Evolutionary conservation across 441 rosid species (phyloP), one percentile per base, ranked within the genome.

Genomic region (Hura crepitans): DNA sequence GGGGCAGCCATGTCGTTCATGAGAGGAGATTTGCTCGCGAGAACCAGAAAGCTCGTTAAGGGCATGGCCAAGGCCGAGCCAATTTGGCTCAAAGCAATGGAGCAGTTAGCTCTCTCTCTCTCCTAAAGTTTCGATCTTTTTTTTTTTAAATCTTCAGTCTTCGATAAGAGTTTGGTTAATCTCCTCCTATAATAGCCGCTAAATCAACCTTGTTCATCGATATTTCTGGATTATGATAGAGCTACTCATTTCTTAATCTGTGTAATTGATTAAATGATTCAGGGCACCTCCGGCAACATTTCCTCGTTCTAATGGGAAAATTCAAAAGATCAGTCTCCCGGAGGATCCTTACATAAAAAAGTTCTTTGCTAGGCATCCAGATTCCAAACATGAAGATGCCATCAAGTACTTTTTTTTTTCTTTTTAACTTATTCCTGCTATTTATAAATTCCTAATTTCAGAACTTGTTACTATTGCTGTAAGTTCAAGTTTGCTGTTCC

Each of bases 61-160:
- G 99, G 99, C 42, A 62, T 94, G 63, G 96, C 92, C 65, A 88
- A 75, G 61, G 78, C 87, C 0, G 92, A 90, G 76, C 96, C 96
- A 65, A 71, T 75, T 65, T 90, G 98, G 97, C 92, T 92, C 73
- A 94, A 90, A 83, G 87, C 97, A 75, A 90, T 94, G 97, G 89
- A 90, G 81, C 85, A 85, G 97, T 92, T 42, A 75, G 80, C 78
- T 79, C 50, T 71, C 72, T 70, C 31, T 70, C 64, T 69, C 62
- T 35, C 61, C 35, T 30, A 42, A 42, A 42, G 46, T 42, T 42
- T 42, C 46, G 1, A 9, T 39, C 66, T 27, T 4, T 20, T 62
- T 45, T 64, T 10, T 27, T 11, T n/a, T n/a, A n/a, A n/a, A n/a
- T n/a, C n/a, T n/a, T n/a, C n/a, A n/a, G n/a, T n/a, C n/a, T n/a